Base-by-base conservation (phyloP, 192 early-diverging fungal genomes). In the Entrophospora sp. region DNA sequence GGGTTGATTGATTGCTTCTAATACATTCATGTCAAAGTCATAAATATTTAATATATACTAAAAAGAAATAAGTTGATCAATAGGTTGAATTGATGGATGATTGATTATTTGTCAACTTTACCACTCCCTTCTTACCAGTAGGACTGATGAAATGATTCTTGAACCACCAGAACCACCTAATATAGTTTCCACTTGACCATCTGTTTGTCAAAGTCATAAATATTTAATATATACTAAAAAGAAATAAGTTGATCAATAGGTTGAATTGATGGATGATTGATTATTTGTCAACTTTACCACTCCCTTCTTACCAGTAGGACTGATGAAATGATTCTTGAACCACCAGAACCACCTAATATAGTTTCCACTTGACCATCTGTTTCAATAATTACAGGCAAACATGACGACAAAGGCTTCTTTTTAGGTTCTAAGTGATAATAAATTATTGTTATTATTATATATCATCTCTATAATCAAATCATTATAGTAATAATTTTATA, bases 151-250 rank as follows among this genome's bases (percentile, higher is more conserved):
- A 16, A 89, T 75, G 57, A 98, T 98, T 57, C 84, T 79, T 51
- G 85, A 85, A 12, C 95, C 95, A 16, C 95, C 95, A 62, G 85
- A 86, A n/a, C 90, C 95, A 18, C 93, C 94, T 36, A 88, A 36
- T 7, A 90, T 87, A 48, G 89, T 53, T 69, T 90, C 84, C 43
- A 92, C 82, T 18, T 84, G 20, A 3, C 81, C 82, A 68, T 90
- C 77, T 14, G 73, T 35, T 60, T 73, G 4, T 73, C 79, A 70
- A 84, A 89, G 61, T 93, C 91, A 30, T 93, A 73, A 25, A 88
- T 75, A 61, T 91, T 85, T 16, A 94, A 48, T 14, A 96, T 77
- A 0, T 79, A 77, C 81, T 94, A 84, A 34, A 14, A 27, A 30
- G n/a, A n/a, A n/a, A n/a, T n/a, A n/a, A n/a, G n/a, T n/a, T n/a